These are phyloP conservation scores for Candida cerambycidarum DNA, from an alignment of 805 yeast species.

Conservation along the genomic window DNA sequence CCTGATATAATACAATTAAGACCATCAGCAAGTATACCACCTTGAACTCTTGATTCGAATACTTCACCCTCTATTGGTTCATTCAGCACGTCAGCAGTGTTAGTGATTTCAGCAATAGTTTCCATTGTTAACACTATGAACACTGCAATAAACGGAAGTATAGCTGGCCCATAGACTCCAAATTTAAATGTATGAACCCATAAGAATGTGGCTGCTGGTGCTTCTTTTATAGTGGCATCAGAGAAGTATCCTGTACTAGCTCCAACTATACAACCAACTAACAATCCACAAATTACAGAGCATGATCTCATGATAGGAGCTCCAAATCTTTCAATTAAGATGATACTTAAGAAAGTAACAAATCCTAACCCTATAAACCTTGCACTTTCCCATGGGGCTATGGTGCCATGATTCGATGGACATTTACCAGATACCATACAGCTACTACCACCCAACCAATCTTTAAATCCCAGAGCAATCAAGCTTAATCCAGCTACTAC, in stretches of 20 bases:
- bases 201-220: conserved; percentile 78
- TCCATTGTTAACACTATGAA: conserved; percentile 84
- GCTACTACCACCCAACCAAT: conserved; percentile 85
- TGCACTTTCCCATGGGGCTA: conserved; percentile 79
- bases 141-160: conserved; percentile 78
- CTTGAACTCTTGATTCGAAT: conserved; percentile 84
- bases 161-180: conserved; percentile 76
- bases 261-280: conserved; percentile 87
- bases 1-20: conserved; percentile 74
- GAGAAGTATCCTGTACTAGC: conserved; percentile 86
- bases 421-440: conserved; percentile 31
- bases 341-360: conserved; percentile 68
- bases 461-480: conserved; percentile 68
- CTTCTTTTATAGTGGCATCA: conserved; percentile 52
- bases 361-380: conserved; percentile 84
- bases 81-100: conserved; percentile 86
- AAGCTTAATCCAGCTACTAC: conserved; percentile 72
- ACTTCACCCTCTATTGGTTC: conserved; percentile 74
- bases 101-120: conserved; percentile 90
- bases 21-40: conserved; percentile 89
- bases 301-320: conserved; percentile 92
- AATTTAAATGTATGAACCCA: conserved; percentile 85
- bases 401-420: conserved; percentile 24
- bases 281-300: conserved; percentile 80
- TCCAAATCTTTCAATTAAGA: conserved; percentile 80